Conservation (phyloP, 192 early-diverging fungal genomes). For the Coemansia guatemalensis region DNA sequence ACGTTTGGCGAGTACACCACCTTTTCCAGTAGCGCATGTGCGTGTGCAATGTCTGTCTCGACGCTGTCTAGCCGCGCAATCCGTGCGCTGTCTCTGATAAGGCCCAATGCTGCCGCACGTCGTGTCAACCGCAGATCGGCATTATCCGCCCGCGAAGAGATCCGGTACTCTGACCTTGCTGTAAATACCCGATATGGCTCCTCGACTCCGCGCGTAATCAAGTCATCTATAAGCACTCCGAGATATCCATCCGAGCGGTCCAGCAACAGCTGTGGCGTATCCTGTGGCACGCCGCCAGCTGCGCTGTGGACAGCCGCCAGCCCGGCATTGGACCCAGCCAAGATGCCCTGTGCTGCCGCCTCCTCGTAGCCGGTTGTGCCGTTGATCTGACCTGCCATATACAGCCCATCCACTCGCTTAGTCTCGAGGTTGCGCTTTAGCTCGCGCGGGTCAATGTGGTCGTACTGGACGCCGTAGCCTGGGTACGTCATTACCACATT, state of each 20-base stretch:
- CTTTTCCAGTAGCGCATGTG: slow-evolving; percentile 53
- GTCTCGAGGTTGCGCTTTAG: slow-evolving; percentile 74
- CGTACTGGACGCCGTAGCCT: slow-evolving; percentile 86
- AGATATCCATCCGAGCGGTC: slow-evolving; percentile 78
- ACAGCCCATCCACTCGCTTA: slow-evolving; percentile 72
- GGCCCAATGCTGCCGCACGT: slow-evolving; percentile 61
- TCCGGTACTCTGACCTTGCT: slow-evolving; percentile 78
- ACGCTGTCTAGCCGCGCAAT: slow-evolving; percentile 39
- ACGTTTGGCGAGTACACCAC: slow-evolving; percentile 55
- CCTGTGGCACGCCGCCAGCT: background rate
- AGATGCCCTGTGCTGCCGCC: slow-evolving; percentile 76
- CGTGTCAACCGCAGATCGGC: slow-evolving; percentile 73
- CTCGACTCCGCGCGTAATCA: slow-evolving; percentile 77
- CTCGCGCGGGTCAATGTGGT: slow-evolving; percentile 81
- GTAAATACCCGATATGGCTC: slow-evolving; percentile 85
- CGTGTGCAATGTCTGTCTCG: slow-evolving; percentile 53
- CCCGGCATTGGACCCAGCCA: slow-evolving; percentile 78
- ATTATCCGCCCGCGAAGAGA: slow-evolving; percentile 74
- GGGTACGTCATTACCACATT: slow-evolving; percentile 71
- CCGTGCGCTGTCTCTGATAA: slow-evolving; percentile 51
- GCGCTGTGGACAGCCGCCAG: slow-evolving; percentile 51
- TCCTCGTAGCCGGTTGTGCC: slow-evolving; percentile 88
- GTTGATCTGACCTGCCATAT: slow-evolving; percentile 83
- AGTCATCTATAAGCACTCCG: slow-evolving; percentile 79
- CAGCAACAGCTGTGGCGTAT: slow-evolving; percentile 58